Percentiles rank a stretch among this genome's conserved stretches.
phyloP scores from a whole-genome alignment of 148 eudicot genomes.

The Simmondsia chinensis region DNA sequence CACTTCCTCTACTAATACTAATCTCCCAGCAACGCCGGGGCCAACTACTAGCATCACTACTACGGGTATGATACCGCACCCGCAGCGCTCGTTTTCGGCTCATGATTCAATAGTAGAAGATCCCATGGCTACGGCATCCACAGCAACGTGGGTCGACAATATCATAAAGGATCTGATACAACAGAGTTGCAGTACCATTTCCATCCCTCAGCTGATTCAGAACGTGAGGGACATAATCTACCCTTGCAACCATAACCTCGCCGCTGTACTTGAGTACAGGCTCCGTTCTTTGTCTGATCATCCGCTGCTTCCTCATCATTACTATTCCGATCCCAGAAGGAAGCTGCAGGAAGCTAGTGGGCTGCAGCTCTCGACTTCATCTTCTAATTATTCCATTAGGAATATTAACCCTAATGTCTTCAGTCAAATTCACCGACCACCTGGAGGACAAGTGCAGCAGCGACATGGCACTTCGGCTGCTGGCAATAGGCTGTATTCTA shows the following conservation, averaged over 20 bases:
- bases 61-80: no score
- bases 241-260: constrained; percentile 89
- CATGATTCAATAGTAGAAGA: constrained; percentile 27
- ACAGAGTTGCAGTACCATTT: constrained; percentile 42
- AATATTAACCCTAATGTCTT: no score
- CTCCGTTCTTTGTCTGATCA: constrained; percentile 54
- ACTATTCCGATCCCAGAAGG: no score
- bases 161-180: constrained; percentile 81
- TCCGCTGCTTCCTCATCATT: constrained; percentile 4
- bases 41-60: background rate
- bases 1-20: background rate
- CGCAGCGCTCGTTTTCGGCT: no score
- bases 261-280: constrained; percentile 56
- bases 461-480: no score
- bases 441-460: no score
- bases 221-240: constrained; percentile 88
- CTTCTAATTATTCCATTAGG: no score
- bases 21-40: background rate
- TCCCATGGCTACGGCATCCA: background rate
- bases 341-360: no score
- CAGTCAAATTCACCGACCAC: no score
- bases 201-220: constrained; percentile 72
- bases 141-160: constrained; percentile 66
- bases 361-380: no score
- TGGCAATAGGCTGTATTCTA: no score